phyloP scores from a whole-genome alignment of 768 basidiomycete genomes.

The Russula griseocarnosa region DNA sequence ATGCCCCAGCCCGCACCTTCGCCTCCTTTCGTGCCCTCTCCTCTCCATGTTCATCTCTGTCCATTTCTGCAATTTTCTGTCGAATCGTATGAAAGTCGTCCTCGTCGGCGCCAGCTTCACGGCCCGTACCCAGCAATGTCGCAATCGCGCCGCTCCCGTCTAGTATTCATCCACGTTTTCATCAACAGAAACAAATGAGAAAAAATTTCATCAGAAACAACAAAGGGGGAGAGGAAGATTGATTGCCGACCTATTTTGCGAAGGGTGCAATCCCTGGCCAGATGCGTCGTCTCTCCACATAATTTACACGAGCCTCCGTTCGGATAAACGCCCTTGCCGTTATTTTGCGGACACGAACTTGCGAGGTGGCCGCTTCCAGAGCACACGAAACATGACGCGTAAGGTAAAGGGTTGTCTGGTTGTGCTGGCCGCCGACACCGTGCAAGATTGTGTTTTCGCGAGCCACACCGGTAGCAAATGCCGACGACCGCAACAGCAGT shows the following conservation, averaged over 20 bases:
- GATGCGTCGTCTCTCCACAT: constrained; percentile 79
- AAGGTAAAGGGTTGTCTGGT: constrained; percentile 67
- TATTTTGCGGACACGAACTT: constrained; percentile 76
- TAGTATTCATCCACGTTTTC: constrained; percentile 21
- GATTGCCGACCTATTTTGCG: constrained; percentile 44
- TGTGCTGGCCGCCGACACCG: constrained; percentile 65
- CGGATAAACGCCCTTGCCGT: constrained; percentile 77
- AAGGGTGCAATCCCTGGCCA: constrained; percentile 77
- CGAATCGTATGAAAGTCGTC: constrained; percentile 89
- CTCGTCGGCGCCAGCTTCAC: constrained; percentile 79
- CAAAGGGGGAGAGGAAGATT: background rate
- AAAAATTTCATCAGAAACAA: background rate
- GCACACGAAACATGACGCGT: constrained; percentile 91
- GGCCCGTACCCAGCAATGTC: constrained; percentile 45
- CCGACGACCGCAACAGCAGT: constrained; percentile 69
- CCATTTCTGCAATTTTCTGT: constrained; percentile 56
- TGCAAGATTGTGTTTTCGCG: constrained; percentile 72
- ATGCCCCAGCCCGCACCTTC: constrained; percentile 44
- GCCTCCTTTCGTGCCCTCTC: constrained; percentile 42
- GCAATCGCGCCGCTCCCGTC: constrained; percentile 39
- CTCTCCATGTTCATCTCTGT: constrained; percentile 52
- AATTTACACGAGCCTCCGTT: constrained; percentile 89
- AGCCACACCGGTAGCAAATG: constrained; percentile 50
- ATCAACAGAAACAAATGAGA: background rate
- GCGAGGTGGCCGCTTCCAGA: constrained; percentile 80